Base-by-base conservation (phyloP, 2,329 filamentous ascomycete species). In the Bimuria novae-zelandiae region DNA sequence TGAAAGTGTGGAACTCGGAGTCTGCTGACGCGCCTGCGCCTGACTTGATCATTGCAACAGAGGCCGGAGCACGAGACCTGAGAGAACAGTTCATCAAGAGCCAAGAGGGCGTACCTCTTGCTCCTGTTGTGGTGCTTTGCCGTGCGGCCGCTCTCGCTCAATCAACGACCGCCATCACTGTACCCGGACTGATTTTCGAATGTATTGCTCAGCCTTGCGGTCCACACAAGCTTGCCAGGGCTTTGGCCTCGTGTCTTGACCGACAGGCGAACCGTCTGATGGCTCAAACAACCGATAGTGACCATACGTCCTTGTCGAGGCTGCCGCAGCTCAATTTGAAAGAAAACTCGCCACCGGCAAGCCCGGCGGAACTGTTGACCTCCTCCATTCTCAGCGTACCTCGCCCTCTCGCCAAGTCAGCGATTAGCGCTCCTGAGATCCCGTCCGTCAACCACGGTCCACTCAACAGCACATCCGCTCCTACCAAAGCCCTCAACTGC, bases 221-320 rank as follows among this genome's bases (percentile, higher is more conserved):
- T 25, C 72, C 72, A n/a, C 70, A 74, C 52, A 75, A 75, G 53
- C 61, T 75, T 47, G 65, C 69, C 29, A 73, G 69, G 49, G 70
- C 72, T 4, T 54, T 75, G 2, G 51, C 58, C 0, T 71, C 69
- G 2, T 73, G 70, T 48, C 62, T 73, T 12, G 65, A 71, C 39
- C 67, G 71, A 19, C 59, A 71, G 22, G 54, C 59, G 7, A 65
- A 67, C 19, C 64, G 64, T 2, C 22, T 54, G 2, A 52, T 60
- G 22, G 54, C 39, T 1, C 54, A 60, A 14, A 45, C 53, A 2
- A 55, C 45, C 14, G 53, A 59, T 2, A 55, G 42, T 1, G 62
- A 69, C 1, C 60, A 69, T 14, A 36, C 53, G 4, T 16, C 47
- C 1, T 11, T 69, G 5, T 49, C 62, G 3, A 55, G 53, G 2